phyloP scores from a whole-genome alignment of 192 early-diverging fungal species.

The Coemansia sp. region DNA sequence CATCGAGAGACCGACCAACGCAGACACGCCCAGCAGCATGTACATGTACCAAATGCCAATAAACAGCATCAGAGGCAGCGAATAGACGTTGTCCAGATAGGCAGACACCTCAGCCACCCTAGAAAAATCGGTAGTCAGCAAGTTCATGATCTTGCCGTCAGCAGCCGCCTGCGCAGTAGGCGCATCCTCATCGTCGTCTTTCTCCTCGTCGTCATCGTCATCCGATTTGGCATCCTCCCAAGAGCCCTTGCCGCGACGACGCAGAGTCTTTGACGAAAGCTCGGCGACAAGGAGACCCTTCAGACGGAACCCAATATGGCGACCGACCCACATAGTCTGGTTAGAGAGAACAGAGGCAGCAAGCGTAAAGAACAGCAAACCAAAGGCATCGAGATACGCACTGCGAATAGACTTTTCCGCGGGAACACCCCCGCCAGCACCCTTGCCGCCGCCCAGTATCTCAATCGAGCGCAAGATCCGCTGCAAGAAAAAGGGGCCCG shows the following conservation, averaged over 20 bases:
- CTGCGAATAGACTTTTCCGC: constrained; percentile 5
- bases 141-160: constrained; percentile 71
- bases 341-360: constrained; percentile 43
- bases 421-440: neutral
- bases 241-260: constrained; percentile 58
- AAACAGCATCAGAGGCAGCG: constrained; percentile 60
- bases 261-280: constrained; percentile 64
- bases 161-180: constrained; percentile 33
- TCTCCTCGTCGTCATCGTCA: constrained; percentile 5
- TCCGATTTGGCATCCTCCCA: constrained; percentile 48
- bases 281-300: constrained; percentile 63
- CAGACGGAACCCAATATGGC: constrained; percentile 60
- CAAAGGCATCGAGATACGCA: constrained; percentile 62
- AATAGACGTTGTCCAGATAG: constrained; percentile 62
- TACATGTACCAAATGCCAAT: constrained; percentile 71
- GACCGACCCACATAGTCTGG: constrained; percentile 64
- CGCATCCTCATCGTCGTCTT: constrained; percentile 25
- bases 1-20: constrained; percentile 68
- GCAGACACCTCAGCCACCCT: constrained; percentile 58
- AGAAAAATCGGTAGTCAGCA: constrained; percentile 68
- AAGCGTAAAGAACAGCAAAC: constrained; percentile 56
- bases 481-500: constrained; percentile 60
- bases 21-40: constrained; percentile 74
- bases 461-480: constrained; percentile 59
- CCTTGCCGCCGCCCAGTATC: constrained; percentile 16